Evolutionary conservation across 2,329 filamentous ascomycete species (phyloP).

Genomic region (Aspergillus sp.): DNA sequence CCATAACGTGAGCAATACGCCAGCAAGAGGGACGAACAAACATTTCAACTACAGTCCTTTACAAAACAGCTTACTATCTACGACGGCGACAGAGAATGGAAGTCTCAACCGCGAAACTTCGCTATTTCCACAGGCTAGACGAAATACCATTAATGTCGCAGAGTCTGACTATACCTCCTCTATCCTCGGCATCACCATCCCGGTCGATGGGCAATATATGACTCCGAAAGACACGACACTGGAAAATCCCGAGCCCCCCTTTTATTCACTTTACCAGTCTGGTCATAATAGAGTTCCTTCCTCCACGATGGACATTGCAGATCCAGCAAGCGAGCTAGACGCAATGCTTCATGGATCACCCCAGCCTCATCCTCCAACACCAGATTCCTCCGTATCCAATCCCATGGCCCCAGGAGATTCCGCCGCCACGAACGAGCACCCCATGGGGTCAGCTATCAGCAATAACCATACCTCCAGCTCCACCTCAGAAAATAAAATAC

Average conservation of each 20-base stretch:
- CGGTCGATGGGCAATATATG: slow-evolving; percentile 31
- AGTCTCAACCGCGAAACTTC: slow-evolving; percentile 6
- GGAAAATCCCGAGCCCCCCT: slow-evolving; percentile 28
- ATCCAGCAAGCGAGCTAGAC: slow-evolving; percentile 22
- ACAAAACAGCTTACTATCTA: slow-evolving; percentile 5
- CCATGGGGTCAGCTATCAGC: slow-evolving; percentile 11
- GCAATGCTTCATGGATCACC: slow-evolving; percentile 16
- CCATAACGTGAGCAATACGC: slow-evolving; percentile 1
- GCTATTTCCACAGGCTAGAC: slow-evolving; percentile 12
- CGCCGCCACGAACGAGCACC: slow-evolving; percentile 15
- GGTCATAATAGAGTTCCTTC: slow-evolving; percentile 10
- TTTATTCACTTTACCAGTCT: slow-evolving; percentile 12
- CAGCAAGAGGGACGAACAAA: not conserved
- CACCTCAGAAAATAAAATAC: slow-evolving; percentile 1
- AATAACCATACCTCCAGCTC: not conserved
- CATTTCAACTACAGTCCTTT: slow-evolving; percentile 1
- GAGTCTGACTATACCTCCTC: slow-evolving; percentile 28
- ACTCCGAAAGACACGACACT: slow-evolving; percentile 33
- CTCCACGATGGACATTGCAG: slow-evolving; percentile 22
- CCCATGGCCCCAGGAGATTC: slow-evolving; percentile 17
- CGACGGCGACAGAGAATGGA: slow-evolving; percentile 7
- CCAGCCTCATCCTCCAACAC: slow-evolving; percentile 31
- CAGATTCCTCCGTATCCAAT: slow-evolving; percentile 35
- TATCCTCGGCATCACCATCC: slow-evolving; percentile 34
- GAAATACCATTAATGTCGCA: slow-evolving; percentile 13